Percentiles rank a stretch among this genome's conserved stretches.
These are phyloP conservation scores for Phytopythium cucurbitacearum DNA, from an alignment of 352 stramenopile genomes.

Conservation along the genomic window DNA sequence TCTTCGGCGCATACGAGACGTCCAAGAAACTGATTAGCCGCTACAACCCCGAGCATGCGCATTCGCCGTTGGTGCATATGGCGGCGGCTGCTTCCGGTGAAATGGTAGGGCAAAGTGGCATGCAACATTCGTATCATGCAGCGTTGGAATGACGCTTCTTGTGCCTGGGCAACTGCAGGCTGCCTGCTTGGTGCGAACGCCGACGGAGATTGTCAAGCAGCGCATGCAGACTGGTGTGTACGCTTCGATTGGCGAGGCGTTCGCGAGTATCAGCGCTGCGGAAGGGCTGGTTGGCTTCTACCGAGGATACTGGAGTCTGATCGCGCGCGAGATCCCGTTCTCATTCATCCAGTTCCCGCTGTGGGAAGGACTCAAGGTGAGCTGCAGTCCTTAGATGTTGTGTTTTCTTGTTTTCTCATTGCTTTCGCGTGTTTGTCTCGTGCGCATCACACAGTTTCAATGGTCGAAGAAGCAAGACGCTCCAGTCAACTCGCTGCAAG, in stretches of 20 bases:
- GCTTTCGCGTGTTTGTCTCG: slow-evolving; percentile 2
- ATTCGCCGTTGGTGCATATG: slow-evolving; percentile 94
- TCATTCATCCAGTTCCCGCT: slow-evolving; percentile 99
- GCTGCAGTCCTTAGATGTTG: neutral
- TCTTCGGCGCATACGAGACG: slow-evolving; percentile 90
- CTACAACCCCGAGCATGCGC: slow-evolving; percentile 54
- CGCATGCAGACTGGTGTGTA: slow-evolving; percentile 96
- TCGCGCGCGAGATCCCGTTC: slow-evolving; percentile 99
- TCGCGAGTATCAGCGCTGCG: slow-evolving; percentile 76
- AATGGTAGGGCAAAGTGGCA: slow-evolving; percentile 37
- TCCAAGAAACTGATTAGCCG: slow-evolving; percentile 75
- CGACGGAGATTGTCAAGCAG: slow-evolving; percentile 99
- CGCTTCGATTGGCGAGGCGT: slow-evolving; percentile 57
- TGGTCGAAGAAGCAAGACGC: slow-evolving; percentile 74
- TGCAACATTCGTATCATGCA: slow-evolving; percentile 3
- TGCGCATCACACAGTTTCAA: slow-evolving; percentile 38
- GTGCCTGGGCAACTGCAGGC: slow-evolving; percentile 32
- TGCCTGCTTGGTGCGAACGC: slow-evolving; percentile 97
- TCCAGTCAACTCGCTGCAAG: slow-evolving; percentile 88
- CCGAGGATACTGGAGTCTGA: slow-evolving; percentile 96
- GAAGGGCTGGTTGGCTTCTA: slow-evolving; percentile 91
- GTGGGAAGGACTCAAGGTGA: slow-evolving; percentile 96
- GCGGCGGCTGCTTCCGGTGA: slow-evolving; percentile 92
- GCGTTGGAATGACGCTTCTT: neutral
- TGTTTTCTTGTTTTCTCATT: neutral